Base-by-base conservation (phyloP, 306 rosid genomes). In the Aeschynomene evenia region DNA sequence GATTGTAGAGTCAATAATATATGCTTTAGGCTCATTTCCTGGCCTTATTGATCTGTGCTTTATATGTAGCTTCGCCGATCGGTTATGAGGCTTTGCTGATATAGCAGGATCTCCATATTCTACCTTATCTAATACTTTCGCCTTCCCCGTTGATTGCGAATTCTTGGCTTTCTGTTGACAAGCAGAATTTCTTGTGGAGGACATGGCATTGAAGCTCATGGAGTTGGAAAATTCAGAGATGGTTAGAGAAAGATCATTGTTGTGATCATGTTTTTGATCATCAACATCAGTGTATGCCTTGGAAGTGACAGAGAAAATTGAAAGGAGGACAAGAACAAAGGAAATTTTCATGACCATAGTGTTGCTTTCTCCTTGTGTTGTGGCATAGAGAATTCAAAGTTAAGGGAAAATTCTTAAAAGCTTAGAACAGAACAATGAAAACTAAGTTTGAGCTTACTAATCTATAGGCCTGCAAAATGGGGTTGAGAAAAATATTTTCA, bases 61-160 rank as follows among this genome's bases (percentile, higher is more conserved):
- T 16, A 91, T 71, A 67, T 81, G 89, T 36, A 91, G 76, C 84
- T 84, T 87, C 72, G 81, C 71, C 2, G 91, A 20, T 31, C 70
- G 78, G 15, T 66, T 50, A 1, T 46, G 63, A 31, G 75, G 50
- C 22, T 18, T 63, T 45, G 15, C 36, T 36, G 66, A 77, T 31
- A 45, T 53, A 63, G 24, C 21, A 67, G 14, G 34, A 70, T 31
- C 76, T 52, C 21, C 54, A 11, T 62, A 20, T 43, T 51, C 72
- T 31, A 62, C 72, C 60, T 43, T 15, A 3, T 48, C 7, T 33
- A 33, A 33, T 33, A 7, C n/a, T n/a, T n/a, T 33, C 9, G 37
- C 37, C 37, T 33, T 8, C 37, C 37, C 1, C 9, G 37, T 72
- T 13, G 63, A 26, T 50, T 62, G 70, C 50, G 70, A 36, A 61